phyloP scores from a whole-genome alignment of 1,284 basidiomycete species.

The Microbotryum intermedium region DNA sequence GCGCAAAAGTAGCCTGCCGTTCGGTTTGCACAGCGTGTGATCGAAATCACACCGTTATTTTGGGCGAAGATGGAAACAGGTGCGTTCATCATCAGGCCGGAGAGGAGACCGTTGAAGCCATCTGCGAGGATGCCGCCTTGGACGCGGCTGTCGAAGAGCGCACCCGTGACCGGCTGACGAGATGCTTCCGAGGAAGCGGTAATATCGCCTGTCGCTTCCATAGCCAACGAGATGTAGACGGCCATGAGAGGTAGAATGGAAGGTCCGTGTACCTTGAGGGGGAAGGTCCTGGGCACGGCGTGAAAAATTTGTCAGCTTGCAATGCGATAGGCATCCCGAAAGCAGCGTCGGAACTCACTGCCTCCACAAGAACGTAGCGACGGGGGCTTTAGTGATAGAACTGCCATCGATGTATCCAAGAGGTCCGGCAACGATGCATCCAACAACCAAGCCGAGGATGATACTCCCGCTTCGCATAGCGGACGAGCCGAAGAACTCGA shows the following conservation, averaged over 20 bases:
- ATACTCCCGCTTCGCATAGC: conserved; percentile 59
- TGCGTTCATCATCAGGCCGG: conserved; percentile 62
- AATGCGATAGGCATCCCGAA: neutral
- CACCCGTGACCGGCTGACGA: conserved; percentile 44
- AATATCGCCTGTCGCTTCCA: conserved; percentile 81
- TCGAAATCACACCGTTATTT: conserved; percentile 66
- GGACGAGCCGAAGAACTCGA: conserved; percentile 66
- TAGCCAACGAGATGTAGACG: conserved; percentile 59
- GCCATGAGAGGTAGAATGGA: conserved; percentile 75
- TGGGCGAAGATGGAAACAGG: conserved; percentile 73
- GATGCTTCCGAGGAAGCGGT: conserved; percentile 77
- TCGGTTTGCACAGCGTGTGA: conserved; percentile 67
- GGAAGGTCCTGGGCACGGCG: conserved; percentile 48
- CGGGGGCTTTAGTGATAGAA: conserved; percentile 56
- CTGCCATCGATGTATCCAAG: conserved; percentile 60
- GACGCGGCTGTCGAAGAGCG: conserved; percentile 60
- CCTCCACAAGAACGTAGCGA: conserved; percentile 69
- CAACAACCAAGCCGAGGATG: conserved; percentile 46
- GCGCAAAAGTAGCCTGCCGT: conserved; percentile 47
- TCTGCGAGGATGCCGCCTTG: conserved; percentile 72
- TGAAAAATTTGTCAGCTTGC: too few relatives aligned
- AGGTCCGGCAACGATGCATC: conserved; percentile 67
- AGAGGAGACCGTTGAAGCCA: conserved; percentile 55
- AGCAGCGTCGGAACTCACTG: conserved; percentile 7
- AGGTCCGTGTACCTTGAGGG: conserved; percentile 65